Evolutionary conservation across 148 eudicot species (phyloP).

Genomic region (Persicaria maculosa): DNA sequence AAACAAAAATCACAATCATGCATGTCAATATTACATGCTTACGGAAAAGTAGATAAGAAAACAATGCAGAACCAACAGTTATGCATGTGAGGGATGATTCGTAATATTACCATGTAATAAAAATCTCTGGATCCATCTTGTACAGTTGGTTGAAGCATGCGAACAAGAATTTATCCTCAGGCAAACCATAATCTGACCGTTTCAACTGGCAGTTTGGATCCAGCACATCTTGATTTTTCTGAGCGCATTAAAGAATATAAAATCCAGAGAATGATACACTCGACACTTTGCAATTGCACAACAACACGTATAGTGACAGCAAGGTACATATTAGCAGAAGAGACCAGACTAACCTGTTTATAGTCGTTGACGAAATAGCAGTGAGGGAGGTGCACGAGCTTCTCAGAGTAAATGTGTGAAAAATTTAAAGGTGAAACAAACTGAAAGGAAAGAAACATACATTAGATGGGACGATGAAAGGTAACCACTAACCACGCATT

Average conservation of each 20-base stretch:
- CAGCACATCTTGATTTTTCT: constrained; percentile 86
- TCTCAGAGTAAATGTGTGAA: constrained; percentile 86
- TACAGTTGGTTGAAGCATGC: constrained; percentile 94
- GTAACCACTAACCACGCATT: neutral
- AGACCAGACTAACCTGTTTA: constrained; percentile 57
- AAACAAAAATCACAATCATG: neutral
- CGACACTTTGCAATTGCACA: neutral
- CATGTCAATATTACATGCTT: constrained; percentile 5
- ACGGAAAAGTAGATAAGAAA: neutral
- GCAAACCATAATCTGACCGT: constrained; percentile 87
- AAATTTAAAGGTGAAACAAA: constrained; percentile 70
- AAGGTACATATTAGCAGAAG: neutral
- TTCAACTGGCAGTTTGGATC: constrained; percentile 58
- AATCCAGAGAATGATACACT: neutral
- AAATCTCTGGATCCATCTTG: constrained; percentile 94
- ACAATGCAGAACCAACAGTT: neutral
- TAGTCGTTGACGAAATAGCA: constrained; percentile 94
- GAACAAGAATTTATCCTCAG: constrained; percentile 87
- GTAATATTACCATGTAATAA: constrained; percentile 54
- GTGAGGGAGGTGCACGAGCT: constrained; percentile 91
- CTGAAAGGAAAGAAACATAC: constrained; percentile 30
- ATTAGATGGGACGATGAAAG: neutral
- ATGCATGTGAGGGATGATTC: neutral
- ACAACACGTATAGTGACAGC: neutral
- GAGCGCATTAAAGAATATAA: constrained; percentile 5